A percentile compares a stretch with the other conserved stretches of the same genome.
Conservation (phyloP, 2,329 filamentous ascomycete species). For the Westerdykella ornata region DNA sequence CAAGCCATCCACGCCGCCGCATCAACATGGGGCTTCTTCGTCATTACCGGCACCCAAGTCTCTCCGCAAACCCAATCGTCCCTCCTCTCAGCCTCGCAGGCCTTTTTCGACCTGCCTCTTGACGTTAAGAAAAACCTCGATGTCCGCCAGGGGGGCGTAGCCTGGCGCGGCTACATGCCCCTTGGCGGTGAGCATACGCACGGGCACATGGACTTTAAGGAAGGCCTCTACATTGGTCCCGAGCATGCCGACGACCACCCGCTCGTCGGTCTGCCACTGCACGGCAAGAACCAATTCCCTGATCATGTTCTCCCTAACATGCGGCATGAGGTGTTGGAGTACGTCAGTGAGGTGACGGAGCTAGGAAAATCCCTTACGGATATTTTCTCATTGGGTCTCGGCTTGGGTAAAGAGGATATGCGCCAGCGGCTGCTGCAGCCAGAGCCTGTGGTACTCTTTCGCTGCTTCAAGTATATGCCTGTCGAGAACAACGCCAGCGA, state of each 20-base stretch:
- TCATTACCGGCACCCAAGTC: not conserved
- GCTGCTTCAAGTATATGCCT: conserved; percentile 1
- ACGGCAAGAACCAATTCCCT: conserved; percentile 2
- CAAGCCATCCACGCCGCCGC: not conserved
- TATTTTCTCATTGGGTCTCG: conserved; percentile 1
- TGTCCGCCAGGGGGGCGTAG: not conserved
- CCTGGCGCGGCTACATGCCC: not conserved
- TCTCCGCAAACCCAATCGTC: conserved; percentile 1
- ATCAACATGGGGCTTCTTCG: conserved; percentile 2
- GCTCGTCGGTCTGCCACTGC: conserved; percentile 1
- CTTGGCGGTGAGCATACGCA: conserved; percentile 1
- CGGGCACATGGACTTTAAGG: not conserved
- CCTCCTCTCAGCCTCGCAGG: not conserved
- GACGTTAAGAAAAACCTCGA: not conserved
- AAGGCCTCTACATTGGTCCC: conserved; percentile 1
- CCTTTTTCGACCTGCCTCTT: conserved; percentile 1
- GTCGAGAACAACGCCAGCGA: not conserved
- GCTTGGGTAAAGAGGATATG: not conserved
- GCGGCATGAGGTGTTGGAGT: not conserved
- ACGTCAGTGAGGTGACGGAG: not conserved
- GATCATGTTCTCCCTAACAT: conserved; percentile 1
- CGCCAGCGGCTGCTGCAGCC: not conserved
- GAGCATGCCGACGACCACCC: conserved; percentile 1
- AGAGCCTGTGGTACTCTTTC: conserved; percentile 1
- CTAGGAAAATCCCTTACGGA: conserved; percentile 1